A percentile compares a stretch with the other conserved stretches of the same genome.
phyloP scores from a whole-genome alignment of 2,329 filamentous ascomycete species.

The Venturia nashicola region DNA sequence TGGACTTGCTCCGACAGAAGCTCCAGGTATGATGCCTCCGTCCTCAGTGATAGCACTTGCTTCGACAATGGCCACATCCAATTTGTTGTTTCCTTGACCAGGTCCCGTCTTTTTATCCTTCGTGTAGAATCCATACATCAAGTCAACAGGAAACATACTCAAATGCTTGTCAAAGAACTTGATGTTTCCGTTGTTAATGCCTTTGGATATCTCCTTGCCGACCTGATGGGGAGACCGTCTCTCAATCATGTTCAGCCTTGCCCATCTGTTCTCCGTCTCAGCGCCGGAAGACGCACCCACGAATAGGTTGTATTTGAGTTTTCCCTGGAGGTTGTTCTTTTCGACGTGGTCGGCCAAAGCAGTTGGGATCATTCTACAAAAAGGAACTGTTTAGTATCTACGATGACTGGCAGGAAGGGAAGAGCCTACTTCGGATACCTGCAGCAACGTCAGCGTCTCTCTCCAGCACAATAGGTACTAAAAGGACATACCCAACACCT shows the following conservation, averaged over 20 bases:
- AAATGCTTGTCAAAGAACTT: constrained; percentile 91
- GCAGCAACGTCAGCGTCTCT: constrained; percentile 41
- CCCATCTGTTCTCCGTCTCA: constrained; percentile 88
- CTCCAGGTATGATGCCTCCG: constrained; percentile 78
- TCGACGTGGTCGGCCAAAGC: constrained; percentile 83
- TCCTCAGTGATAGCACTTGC: constrained; percentile 79
- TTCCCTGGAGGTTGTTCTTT: constrained; percentile 69
- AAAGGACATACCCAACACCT: not conserved
- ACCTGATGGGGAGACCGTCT: constrained; percentile 76
- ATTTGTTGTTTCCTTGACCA: constrained; percentile 47
- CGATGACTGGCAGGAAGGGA: not conserved
- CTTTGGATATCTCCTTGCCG: constrained; percentile 79
- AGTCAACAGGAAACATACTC: constrained; percentile 80
- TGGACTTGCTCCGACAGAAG: constrained; percentile 72
- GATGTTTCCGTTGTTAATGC: constrained; percentile 79
- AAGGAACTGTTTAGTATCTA: not conserved
- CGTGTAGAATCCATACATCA: constrained; percentile 51
- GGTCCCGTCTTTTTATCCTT: constrained; percentile 33
- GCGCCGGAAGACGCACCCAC: constrained; percentile 82
- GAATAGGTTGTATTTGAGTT: constrained; percentile 78
- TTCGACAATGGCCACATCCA: constrained; percentile 78
- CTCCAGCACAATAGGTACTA: not conserved
- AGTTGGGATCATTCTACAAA: constrained; percentile 54
- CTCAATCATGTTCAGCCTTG: constrained; percentile 81
- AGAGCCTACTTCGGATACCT: constrained; percentile 68